phyloP scores from a whole-genome alignment of 106 monocot species.

The Gastrodia elata region DNA sequence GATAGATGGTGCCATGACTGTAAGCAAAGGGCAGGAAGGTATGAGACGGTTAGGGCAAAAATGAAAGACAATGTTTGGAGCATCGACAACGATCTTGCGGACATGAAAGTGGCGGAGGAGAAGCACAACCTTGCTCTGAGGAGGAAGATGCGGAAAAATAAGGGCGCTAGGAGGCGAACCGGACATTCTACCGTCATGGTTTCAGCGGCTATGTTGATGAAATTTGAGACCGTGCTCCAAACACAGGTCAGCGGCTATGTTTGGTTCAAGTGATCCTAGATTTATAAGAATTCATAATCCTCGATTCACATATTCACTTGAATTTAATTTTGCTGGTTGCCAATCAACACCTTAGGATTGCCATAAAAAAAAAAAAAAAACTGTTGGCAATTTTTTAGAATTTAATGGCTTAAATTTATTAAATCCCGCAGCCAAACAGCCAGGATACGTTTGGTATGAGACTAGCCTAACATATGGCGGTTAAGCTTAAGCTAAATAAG shows the following conservation, averaged over 20 bases:
- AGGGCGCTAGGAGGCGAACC: constrained; percentile 8
- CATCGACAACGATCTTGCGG: constrained; percentile 60
- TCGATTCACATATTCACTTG: too few species aligned
- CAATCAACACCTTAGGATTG: too few species aligned
- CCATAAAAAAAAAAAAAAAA: too few species aligned
- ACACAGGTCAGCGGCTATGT: constrained; percentile 85
- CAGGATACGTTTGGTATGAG: too few species aligned
- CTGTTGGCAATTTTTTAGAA: too few species aligned
- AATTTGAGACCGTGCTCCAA: constrained; percentile 83
- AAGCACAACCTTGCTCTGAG: neutral
- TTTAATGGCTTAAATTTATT: too few species aligned
- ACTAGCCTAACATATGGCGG: too few species aligned
- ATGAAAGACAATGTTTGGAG: constrained; percentile 85
- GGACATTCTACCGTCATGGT: constrained; percentile 39
- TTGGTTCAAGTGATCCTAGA: too few species aligned
- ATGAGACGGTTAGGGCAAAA: constrained; percentile 20
- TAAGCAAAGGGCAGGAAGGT: constrained; percentile 7
- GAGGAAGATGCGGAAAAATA: constrained; percentile 10
- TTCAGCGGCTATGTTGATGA: constrained; percentile 62
- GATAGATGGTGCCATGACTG: neutral
- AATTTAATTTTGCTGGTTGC: too few species aligned
- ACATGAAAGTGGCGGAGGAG: constrained; percentile 4
- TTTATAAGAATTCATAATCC: too few species aligned
- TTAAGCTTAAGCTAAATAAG: too few species aligned
- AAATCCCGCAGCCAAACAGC: too few species aligned